phyloP scores from a whole-genome alignment of 768 basidiomycete genomes.

The Boletus eberwhitei region DNA sequence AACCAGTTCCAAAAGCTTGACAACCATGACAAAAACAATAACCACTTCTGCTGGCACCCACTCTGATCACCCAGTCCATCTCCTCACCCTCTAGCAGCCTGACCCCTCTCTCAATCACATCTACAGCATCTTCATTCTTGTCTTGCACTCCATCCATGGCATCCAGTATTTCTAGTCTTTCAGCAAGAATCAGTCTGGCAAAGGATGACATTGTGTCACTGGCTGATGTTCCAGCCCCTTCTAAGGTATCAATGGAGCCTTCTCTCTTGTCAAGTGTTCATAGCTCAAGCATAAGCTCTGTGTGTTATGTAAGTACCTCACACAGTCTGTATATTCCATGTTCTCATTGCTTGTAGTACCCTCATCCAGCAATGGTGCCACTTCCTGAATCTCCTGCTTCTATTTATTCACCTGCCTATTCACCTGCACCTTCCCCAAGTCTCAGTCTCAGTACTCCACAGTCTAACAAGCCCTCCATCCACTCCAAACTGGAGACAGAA shows the following conservation, averaged over 20 bases:
- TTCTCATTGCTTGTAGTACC: slow-evolving; percentile 23
- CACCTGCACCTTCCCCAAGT: slow-evolving; percentile 42
- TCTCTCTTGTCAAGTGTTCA: slow-evolving; percentile 50
- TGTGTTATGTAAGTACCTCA: slow-evolving; percentile 35
- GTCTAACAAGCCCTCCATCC: slow-evolving; percentile 48
- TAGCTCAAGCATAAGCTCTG: slow-evolving; percentile 17
- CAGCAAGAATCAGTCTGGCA: slow-evolving; percentile 21
- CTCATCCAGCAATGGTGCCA: slow-evolving; percentile 31
- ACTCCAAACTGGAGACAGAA: slow-evolving; percentile 43
- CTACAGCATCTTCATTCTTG: too few relatives aligned
- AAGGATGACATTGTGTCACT: slow-evolving; percentile 29
- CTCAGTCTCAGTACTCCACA: slow-evolving; percentile 50
- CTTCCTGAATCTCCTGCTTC: slow-evolving; percentile 26
- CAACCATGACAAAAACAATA: slow-evolving; percentile 34
- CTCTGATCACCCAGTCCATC: slow-evolving; percentile 21
- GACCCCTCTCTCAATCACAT: too few relatives aligned
- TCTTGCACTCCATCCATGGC: too few relatives aligned
- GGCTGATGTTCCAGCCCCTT: slow-evolving; percentile 13
- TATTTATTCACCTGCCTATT: slow-evolving; percentile 30
- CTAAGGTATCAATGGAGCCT: slow-evolving; percentile 50
- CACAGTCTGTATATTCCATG: not conserved
- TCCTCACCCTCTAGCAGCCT: too few relatives aligned
- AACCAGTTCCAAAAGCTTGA: slow-evolving; percentile 30
- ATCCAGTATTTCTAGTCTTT: too few relatives aligned
- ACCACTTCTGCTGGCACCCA: slow-evolving; percentile 22